These are phyloP conservation scores for Rhizopus microsporus DNA, from an alignment of 371 early-diverging fungal species.

Conservation along the genomic window DNA sequence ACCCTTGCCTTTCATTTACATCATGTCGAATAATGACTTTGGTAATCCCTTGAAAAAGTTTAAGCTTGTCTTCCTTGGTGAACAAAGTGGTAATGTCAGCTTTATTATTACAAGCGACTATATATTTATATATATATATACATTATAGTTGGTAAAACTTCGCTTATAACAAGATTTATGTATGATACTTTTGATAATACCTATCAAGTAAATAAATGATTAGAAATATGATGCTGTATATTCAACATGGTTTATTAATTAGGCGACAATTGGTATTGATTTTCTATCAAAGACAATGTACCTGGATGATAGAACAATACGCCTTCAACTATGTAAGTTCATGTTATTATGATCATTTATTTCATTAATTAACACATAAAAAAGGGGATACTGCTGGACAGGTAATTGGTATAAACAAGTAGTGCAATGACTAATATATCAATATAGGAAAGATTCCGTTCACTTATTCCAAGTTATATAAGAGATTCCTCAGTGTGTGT, in stretches of 20 bases:
- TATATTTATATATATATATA: background rate
- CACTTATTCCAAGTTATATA: constrained; percentile 98
- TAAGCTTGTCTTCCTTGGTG: constrained; percentile 94
- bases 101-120: background rate
- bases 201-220: constrained; percentile 71
- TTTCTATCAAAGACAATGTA: constrained; percentile 99
- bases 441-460: constrained; percentile 87
- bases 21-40: constrained; percentile 28
- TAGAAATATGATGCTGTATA: too few species aligned
- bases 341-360: too few species aligned
- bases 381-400: constrained; percentile 98
- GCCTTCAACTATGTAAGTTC: constrained; percentile 92
- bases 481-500: constrained; percentile 99
- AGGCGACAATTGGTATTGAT: constrained; percentile 99
- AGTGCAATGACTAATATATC: background rate
- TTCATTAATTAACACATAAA: too few species aligned
- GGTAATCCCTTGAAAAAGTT: constrained; percentile 81
- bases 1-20: constrained; percentile 1
- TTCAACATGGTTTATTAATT: too few species aligned
- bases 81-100: constrained; percentile 84
- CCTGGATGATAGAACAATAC: constrained; percentile 93
- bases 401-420: constrained; percentile 52
- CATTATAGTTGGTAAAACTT: constrained; percentile 95
- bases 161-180: constrained; percentile 98
- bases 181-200: constrained; percentile 98